A percentile compares a stretch with the other conserved stretches of the same genome.
phyloP scores from a whole-genome alignment of 164 flowering plant genomes.

The Amborella trichopoda region DNA sequence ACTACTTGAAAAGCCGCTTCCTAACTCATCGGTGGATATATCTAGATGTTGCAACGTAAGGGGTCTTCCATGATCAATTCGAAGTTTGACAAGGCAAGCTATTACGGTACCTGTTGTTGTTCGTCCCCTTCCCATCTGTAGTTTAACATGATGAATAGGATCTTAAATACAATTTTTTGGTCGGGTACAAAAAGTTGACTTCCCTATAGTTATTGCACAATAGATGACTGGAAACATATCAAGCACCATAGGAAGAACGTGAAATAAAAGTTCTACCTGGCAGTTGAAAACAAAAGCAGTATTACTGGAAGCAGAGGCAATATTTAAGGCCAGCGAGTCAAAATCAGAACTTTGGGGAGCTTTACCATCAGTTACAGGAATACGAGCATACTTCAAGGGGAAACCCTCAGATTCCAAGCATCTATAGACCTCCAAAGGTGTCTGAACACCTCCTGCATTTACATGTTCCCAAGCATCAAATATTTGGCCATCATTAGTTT shows the following conservation, averaged over 20 bases:
- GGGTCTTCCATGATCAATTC: conserved; percentile 78
- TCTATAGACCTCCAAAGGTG: conserved; percentile 81
- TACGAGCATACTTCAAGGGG: conserved; percentile 89
- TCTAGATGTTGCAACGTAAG: conserved; percentile 35
- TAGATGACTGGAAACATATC: not conserved
- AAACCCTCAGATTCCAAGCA: conserved; percentile 69
- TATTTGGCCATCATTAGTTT: conserved; percentile 74
- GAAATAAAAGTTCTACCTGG: conserved; percentile 39
- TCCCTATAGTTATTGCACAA: too few species aligned
- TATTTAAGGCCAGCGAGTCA: conserved; percentile 64
- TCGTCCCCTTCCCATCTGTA: conserved; percentile 93
- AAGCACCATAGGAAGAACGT: not conserved
- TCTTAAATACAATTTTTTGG: not conserved
- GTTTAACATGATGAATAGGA: not conserved
- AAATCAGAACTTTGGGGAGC: conserved; percentile 98
- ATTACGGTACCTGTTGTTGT: conserved; percentile 96
- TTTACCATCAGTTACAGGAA: conserved; percentile 97
- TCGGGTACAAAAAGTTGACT: too few species aligned
- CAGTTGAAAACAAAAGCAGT: conserved; percentile 94
- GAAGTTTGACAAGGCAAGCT: conserved; percentile 84
- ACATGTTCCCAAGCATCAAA: conserved; percentile 96
- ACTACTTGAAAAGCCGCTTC: conserved; percentile 48
- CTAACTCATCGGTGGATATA: conserved; percentile 29
- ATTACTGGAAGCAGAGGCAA: conserved; percentile 72
- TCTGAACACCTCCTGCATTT: conserved; percentile 47